Evolutionary conservation across 345 rosid genomes (phyloP).

Genomic region (Syzygium aqueum): DNA sequence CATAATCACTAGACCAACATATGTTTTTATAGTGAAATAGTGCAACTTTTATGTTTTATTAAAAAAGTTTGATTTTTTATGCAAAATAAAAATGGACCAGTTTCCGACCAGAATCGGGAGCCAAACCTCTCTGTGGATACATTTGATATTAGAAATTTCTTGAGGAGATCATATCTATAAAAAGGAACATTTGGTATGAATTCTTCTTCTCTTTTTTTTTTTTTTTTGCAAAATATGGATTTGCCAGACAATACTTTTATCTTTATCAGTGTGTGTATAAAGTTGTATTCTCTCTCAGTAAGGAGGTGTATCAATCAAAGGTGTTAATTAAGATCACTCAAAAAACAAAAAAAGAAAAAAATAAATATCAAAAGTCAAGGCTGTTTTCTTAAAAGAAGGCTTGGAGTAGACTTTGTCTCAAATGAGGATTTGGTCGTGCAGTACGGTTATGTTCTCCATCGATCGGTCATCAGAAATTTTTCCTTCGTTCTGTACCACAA

Average conservation of each 20-base stretch:
- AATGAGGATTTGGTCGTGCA: accelerated
- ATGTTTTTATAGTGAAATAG: too few relatives aligned
- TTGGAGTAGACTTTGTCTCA: not conserved
- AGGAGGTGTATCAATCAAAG: not conserved
- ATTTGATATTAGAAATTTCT: not conserved
- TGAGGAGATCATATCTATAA: not conserved
- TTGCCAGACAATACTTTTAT: not conserved
- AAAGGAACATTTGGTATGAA: not conserved
- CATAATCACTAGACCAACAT: too few relatives aligned
- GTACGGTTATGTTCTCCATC: not conserved
- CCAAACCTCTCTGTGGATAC: not conserved
- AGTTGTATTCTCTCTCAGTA: not conserved
- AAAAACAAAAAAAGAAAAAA: not conserved
- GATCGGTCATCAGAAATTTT: not conserved
- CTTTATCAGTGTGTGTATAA: not conserved
- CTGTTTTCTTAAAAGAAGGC: too few relatives aligned
- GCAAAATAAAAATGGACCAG: too few relatives aligned
- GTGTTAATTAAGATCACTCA: not conserved
- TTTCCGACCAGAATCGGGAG: too few relatives aligned
- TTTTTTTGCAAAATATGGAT: not conserved
- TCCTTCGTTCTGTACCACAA: not conserved
- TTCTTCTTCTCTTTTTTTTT: not conserved
- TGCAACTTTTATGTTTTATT: too few relatives aligned
- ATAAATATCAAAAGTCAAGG: too few relatives aligned
- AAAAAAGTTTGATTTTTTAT: too few relatives aligned